Percentiles rank a stretch among this genome's conserved stretches.
Conservation (phyloP, 345 rosid species). For the Euphorbia lathyris region DNA sequence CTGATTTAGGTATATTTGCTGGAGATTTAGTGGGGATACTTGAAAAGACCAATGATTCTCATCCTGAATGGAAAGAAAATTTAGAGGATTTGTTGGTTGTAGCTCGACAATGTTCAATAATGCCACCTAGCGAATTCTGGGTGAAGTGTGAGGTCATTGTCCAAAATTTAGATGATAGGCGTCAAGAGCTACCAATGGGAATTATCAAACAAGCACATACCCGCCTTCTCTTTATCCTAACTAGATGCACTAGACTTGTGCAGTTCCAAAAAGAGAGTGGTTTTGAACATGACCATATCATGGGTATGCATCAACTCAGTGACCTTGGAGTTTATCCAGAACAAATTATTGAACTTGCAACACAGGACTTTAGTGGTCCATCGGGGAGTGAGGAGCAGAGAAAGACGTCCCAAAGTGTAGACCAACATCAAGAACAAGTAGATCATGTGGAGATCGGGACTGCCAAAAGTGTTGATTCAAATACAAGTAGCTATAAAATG, state of each 20-base stretch:
- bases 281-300: slow-evolving; percentile 65
- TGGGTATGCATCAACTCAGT: slow-evolving; percentile 79
- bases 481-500: slow-evolving; percentile 75
- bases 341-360: slow-evolving; percentile 55
- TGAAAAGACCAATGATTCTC: slow-evolving; percentile 55
- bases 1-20: slow-evolving; percentile 85
- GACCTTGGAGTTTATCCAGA: slow-evolving; percentile 94
- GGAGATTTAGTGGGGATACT: slow-evolving; percentile 83
- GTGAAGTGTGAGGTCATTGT: slow-evolving; percentile 82
- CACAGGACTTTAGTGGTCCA: slow-evolving; percentile 49
- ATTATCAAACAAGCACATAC: slow-evolving; percentile 86
- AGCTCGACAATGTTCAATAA: slow-evolving; percentile 74
- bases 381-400: slow-evolving; percentile 42
- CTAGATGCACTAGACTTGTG: slow-evolving; percentile 91
- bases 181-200: slow-evolving; percentile 93
- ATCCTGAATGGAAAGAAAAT: slow-evolving; percentile 68
- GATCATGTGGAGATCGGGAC: slow-evolving; percentile 55
- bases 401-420: slow-evolving; percentile 37
- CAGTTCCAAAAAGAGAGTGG: slow-evolving; percentile 95
- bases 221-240: slow-evolving; percentile 86
- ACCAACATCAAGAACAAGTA: slow-evolving; percentile 34
- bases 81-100: slow-evolving; percentile 81
- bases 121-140: slow-evolving; percentile 88
- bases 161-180: slow-evolving; percentile 77
- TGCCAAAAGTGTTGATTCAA: slow-evolving; percentile 73